Conservation (phyloP, 768 basidiomycete species). For the Dacryopinax primogenitus region DNA sequence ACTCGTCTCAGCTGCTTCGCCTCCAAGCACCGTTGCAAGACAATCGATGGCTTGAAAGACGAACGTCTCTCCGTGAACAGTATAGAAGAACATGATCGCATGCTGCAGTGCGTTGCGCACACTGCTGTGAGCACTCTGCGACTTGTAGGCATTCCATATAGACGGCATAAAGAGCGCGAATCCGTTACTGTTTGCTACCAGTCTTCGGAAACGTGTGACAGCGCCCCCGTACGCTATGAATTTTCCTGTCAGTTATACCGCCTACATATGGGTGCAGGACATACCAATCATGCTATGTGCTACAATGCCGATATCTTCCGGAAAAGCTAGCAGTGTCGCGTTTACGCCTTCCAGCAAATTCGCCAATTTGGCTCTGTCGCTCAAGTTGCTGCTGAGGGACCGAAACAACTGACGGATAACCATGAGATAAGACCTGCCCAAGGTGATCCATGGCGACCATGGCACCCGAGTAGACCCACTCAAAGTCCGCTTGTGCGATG, state of each 20-base stretch:
- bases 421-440: conserved; percentile 57
- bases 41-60: conserved; percentile 60
- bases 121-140: conserved; percentile 42
- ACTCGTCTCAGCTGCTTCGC: background rate
- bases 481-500: background rate
- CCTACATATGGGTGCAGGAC: conserved; percentile 18
- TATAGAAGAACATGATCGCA: conserved; percentile 56
- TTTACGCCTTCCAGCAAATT: conserved; percentile 58
- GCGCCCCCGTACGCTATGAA: conserved; percentile 55
- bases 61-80: conserved; percentile 58
- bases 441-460: conserved; percentile 27
- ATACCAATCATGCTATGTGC: conserved; percentile 58
- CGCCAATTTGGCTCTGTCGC: conserved; percentile 53
- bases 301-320: conserved; percentile 66
- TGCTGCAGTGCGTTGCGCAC: conserved; percentile 61
- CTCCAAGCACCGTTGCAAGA: conserved; percentile 41
- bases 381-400: conserved; percentile 57
- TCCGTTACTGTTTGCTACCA: conserved; percentile 58
- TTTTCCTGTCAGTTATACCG: conserved; percentile 7
- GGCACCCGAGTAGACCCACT: background rate
- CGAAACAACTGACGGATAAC: conserved; percentile 58
- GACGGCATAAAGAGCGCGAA: conserved; percentile 66
- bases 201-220: conserved; percentile 59
- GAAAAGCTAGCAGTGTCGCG: conserved; percentile 51
- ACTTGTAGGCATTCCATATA: conserved; percentile 55